These are phyloP conservation scores for Chondrostereum purpureum DNA, from an alignment of 1,284 basidiomycete genomes.

Conservation along the genomic window DNA sequence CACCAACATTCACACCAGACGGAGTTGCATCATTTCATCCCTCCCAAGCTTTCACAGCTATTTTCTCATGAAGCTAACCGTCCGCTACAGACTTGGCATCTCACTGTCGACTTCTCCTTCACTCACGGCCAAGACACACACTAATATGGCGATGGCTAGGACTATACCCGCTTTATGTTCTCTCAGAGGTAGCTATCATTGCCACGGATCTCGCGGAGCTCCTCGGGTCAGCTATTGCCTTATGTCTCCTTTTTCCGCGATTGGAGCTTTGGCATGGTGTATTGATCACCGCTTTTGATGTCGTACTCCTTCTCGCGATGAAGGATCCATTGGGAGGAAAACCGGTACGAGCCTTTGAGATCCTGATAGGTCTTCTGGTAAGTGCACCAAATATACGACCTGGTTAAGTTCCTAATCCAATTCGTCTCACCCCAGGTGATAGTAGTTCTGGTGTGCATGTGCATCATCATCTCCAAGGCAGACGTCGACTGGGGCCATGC, in stretches of 20 bases:
- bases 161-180: slow-evolving; percentile 62
- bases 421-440: too few species aligned
- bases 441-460: slow-evolving; percentile 11
- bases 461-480: slow-evolving; percentile 12
- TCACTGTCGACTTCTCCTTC: slow-evolving; percentile 66
- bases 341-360: slow-evolving; percentile 72
- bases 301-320: slow-evolving; percentile 68
- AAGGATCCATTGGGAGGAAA: slow-evolving; percentile 52
- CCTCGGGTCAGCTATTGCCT: slow-evolving; percentile 30
- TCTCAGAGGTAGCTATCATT: slow-evolving; percentile 81
- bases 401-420: too few species aligned
- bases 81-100: slow-evolving; percentile 52
- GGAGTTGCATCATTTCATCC: neutral
- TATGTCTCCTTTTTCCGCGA: slow-evolving; percentile 54
- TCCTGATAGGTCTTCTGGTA: slow-evolving; percentile 52
- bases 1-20: neutral
- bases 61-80: neutral
- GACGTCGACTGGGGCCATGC: slow-evolving; percentile 11
- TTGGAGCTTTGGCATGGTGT: slow-evolving; percentile 80
- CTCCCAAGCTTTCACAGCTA: neutral
- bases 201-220: slow-evolving; percentile 68
- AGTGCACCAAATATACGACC: too few species aligned
- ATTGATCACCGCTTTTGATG: slow-evolving; percentile 79
- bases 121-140: slow-evolving; percentile 59
- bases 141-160: slow-evolving; percentile 58